Evolutionary conservation across 2,329 filamentous ascomycete genomes (phyloP), one percentile per base, ranked within the genome.

Genomic region (Pseudogymnoascus sp.): DNA sequence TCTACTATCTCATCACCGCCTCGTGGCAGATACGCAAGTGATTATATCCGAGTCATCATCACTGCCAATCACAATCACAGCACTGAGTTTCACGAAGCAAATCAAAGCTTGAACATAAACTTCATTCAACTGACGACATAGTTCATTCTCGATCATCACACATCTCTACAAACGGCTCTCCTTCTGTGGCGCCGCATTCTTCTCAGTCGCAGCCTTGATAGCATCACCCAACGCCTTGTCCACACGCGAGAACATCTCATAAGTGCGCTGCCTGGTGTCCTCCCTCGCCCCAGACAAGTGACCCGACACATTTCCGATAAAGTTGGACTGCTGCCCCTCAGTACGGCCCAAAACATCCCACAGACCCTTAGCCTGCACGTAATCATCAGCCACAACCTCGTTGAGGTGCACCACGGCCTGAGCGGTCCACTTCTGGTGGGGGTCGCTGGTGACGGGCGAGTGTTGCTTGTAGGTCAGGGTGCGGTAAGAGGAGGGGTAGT

Each of bases 171-270:
- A 57, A 33, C 50, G 50, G 28, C 50, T 57, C 50, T 57, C 50
- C 50, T 57, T 57, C n/a, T 6, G 8, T 17, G 28, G 50, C 50
- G 28, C n/a, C 7, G 28, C 50, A 21, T 57, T 61, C 59, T 61
- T 61, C 59, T 86, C 84, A 0, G 83, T 85, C 62, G 77, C 77
- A 66, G 78, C 75, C 70, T 78, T 76, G 69, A 87, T 82, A 11
- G 79, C 77, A 36, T 71, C 72, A 26, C 84, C 84, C 2, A 87
- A 77, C 15, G 78, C 78, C 9, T 74, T 66, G 67, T 85, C 80
- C n/a, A 87, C 82, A 50, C 77, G 78, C 42, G 72, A 71, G 73
- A 87, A 88, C 83, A 87, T 86, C 61, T 77, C 81, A 69, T 86
- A 87, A 15, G 83, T 85, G 44, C 81, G 78, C 68, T 81, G 77